Evolutionary conservation across 179 eudicot genomes (phyloP), one percentile per base, ranked within the genome.

Genomic region (Nepenthes alata): DNA sequence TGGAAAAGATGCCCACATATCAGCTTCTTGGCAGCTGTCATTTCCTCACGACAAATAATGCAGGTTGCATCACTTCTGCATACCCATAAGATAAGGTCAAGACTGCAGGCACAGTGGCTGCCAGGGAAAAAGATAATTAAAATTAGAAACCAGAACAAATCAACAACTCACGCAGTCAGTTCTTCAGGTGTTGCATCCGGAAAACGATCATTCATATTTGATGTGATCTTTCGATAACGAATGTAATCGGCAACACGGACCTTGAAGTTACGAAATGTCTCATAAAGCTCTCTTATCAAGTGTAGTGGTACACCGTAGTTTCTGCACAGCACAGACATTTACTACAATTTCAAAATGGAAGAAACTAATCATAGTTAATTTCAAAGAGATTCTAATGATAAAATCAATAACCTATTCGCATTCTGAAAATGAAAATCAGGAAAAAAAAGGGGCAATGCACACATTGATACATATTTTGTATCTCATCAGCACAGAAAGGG

Each of bases 141-240:
- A 60, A 47, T 45, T 2, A 58, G 15, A 10, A 11, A 54, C 37
- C 3, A 6, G n/a, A 55, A 37, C 4, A 52, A 47, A 56, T 12
- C 55, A 70, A 59, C 6, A 50, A 72, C 96, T 87, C 67, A 94
- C 97, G 63, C 67, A 61, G 72, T 60, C 47, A 94, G 70, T 76
- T 94, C 99, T 65, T 91, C 99, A 4, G 96, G 82, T 63, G 96
- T 85, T 62, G 99, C 99, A 84, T 94, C 97, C 49, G 97, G 99
- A 67, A 94, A 94, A 55, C 99, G 97, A 69, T 87, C 97, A 80
- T 94, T 90, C 99, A 94, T 94, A 75, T 94, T 94, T 65, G 99
- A 94, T 63, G 99, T 91, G 69, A 94, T 90, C 81, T 85, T 90
- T 63, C 96, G 79, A 67, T 94, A 94, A 37, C 99, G 96, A 55